Percentiles rank a stretch among this genome's conserved stretches.
Evolutionary conservation across 441 rosid species (phyloP).

Genomic region (Gossypium davidsonii): DNA sequence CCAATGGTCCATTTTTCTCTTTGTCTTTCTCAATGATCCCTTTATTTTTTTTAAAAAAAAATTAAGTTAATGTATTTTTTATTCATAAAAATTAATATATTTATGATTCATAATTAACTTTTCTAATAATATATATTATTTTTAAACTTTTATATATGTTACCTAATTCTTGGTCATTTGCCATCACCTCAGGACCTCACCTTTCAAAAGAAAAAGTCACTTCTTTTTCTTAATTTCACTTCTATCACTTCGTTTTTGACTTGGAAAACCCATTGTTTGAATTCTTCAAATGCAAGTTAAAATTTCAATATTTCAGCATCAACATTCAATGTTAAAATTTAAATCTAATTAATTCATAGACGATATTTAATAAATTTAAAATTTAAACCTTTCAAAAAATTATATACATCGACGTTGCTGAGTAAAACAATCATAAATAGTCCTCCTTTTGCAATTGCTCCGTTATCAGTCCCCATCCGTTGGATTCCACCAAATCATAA

Average conservation of each 20-base stretch:
- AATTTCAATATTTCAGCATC: background rate
- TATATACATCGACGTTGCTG: no score
- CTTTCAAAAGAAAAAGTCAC: background rate
- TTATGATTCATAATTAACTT: no score
- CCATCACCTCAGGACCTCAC: background rate
- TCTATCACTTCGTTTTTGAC: slow-evolving; percentile 1
- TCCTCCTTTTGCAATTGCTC: background rate
- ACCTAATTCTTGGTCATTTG: background rate
- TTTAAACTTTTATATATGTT: no score
- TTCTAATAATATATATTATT: no score
- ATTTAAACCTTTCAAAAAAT: no score
- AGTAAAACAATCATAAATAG: no score
- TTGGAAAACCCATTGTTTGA: background rate
- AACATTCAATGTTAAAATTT: background rate
- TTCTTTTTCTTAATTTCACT: background rate
- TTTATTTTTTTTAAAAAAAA: no score
- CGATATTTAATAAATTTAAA: no score
- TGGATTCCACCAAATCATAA: background rate
- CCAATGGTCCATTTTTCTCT: background rate
- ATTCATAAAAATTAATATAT: no score
- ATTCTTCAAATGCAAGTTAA: background rate
- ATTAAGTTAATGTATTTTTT: background rate
- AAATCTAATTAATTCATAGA: no score
- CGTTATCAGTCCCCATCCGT: background rate
- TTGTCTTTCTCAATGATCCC: background rate